Conservation (phyloP, 2,329 filamentous ascomycete genomes). For the Xylariales sp. region DNA sequence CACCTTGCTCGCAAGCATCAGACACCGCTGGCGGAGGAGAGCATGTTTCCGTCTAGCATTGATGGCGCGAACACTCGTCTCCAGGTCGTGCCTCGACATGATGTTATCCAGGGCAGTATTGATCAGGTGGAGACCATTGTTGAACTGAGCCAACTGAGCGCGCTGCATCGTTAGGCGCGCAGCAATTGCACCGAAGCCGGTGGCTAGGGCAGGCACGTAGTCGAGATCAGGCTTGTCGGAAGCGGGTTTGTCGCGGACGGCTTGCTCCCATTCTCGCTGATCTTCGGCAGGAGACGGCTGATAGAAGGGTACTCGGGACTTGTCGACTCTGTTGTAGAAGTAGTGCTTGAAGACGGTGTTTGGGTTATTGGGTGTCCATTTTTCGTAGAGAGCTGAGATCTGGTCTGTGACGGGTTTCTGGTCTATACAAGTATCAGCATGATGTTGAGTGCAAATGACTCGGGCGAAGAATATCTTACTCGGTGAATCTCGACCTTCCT, state of each 20-base stretch:
- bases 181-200: slow-evolving; percentile 68
- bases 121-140: slow-evolving; percentile 71
- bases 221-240: slow-evolving; percentile 72
- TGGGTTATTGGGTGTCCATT: slow-evolving; percentile 67
- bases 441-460: no score
- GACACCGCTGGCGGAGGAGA: slow-evolving; percentile 65
- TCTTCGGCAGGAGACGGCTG: slow-evolving; percentile 66
- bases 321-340: slow-evolving; percentile 81
- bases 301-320: slow-evolving; percentile 71
- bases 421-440: slow-evolving; percentile 35
- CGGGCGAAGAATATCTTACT: slow-evolving; percentile 14
- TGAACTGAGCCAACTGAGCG: slow-evolving; percentile 63
- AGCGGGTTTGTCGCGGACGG: slow-evolving; percentile 71
- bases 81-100: slow-evolving; percentile 70
- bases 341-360: slow-evolving; percentile 76
- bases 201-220: slow-evolving; percentile 71
- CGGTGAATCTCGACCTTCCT: slow-evolving; percentile 25
- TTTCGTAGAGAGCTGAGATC: slow-evolving; percentile 63
- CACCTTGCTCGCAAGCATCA: slow-evolving; percentile 72
- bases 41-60: slow-evolving; percentile 70
- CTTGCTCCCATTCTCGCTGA: slow-evolving; percentile 77
- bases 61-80: slow-evolving; percentile 67
- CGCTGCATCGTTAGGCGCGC: slow-evolving; percentile 70
- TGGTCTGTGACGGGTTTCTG: slow-evolving; percentile 74
- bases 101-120: slow-evolving; percentile 69